phyloP scores from a whole-genome alignment of 805 yeast species.

The Yarrowia sp. region DNA sequence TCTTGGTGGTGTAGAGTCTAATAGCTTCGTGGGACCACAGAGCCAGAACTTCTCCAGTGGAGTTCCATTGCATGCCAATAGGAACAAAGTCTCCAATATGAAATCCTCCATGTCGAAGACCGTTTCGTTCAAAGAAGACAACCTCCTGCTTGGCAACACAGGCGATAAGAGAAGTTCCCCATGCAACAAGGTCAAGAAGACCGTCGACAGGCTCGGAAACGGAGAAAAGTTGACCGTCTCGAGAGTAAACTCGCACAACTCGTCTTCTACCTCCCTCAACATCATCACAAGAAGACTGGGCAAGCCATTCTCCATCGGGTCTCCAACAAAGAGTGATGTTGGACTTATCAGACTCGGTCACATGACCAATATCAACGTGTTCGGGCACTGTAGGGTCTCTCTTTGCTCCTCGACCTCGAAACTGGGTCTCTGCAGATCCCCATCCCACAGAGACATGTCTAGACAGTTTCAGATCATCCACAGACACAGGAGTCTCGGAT shows the following conservation, averaged over 20 bases:
- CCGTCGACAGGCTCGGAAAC: conserved; percentile 91
- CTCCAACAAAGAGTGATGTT: conserved; percentile 79
- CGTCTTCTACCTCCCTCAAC: conserved; percentile 58
- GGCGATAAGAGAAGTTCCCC: conserved; percentile 91
- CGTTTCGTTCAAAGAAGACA: conserved; percentile 90
- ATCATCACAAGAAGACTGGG: conserved; percentile 68
- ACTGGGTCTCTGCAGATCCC: conserved; percentile 98
- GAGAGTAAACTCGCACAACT: conserved; percentile 78
- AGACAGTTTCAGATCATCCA: conserved; percentile 70
- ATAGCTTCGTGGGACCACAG: conserved; percentile 65
- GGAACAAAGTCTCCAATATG: conserved; percentile 64
- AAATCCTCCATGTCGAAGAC: conserved; percentile 89
- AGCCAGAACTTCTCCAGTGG: conserved; percentile 78
- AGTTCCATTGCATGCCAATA: conserved; percentile 73
- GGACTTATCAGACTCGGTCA: conserved; percentile 61
- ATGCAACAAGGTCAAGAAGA: conserved; percentile 72
- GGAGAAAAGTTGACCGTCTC: conserved; percentile 76
- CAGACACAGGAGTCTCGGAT: conserved; percentile 63
- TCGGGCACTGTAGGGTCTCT: conserved; percentile 89
- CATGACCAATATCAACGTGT: conserved; percentile 70
- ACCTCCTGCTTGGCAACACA: conserved; percentile 69
- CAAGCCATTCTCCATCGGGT: conserved; percentile 89
- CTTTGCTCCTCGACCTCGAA: conserved; percentile 89
- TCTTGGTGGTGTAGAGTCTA: conserved; percentile 90
- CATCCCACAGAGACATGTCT: conserved; percentile 96